Evolutionary conservation across 1,139 yeast species (phyloP), one percentile per base, ranked within the genome.

Genomic region (Taiozyma sp.): DNA sequence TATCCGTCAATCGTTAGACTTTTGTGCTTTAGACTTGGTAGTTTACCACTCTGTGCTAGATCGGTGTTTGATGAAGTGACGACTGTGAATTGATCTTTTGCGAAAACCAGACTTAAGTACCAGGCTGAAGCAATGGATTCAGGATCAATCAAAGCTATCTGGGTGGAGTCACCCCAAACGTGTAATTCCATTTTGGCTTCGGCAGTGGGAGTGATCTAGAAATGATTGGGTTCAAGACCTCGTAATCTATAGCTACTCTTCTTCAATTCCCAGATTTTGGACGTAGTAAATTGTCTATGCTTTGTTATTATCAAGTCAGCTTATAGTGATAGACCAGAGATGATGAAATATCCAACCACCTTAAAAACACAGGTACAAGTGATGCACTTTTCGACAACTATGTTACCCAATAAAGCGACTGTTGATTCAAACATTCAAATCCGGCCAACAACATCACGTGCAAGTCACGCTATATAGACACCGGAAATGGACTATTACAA

Each of bases 41-140:
- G 68, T 47, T 70, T 71, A 4, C 78, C 78, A 13, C 72, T 71
- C 14, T 72, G 71, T 1, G 90, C 78, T 19, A 82, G 54, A 58
- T 79, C 78, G n/a, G 84, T 78, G 62, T 84, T 83, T 48, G 81
- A 78, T 12, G 87, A 80, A 4, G 82, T 72, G 3, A 81, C 72
- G 3, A 84, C 68, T 42, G 66, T 66, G 44, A 73, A 69, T 12
- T 59, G 59, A 1, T 56, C 51, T 4, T 57, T 54, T 3, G 60
- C 57, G n/a, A 61, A 53, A 24, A 65, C 53, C 7, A 63, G 49
- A 1, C 60, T 46, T 23, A 75, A 52, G 46, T 69, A 68, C 70
- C 75, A 71, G 1, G 65, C 55, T 1, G 73, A 61, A 0, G 81
- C 80, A 5, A 74, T 56, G 24, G 77, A 76, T 19, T 75, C 76